These are phyloP conservation scores for Solanum hybrid DNA, from an alignment of 305 asterid genomes.

Conservation along the genomic window DNA sequence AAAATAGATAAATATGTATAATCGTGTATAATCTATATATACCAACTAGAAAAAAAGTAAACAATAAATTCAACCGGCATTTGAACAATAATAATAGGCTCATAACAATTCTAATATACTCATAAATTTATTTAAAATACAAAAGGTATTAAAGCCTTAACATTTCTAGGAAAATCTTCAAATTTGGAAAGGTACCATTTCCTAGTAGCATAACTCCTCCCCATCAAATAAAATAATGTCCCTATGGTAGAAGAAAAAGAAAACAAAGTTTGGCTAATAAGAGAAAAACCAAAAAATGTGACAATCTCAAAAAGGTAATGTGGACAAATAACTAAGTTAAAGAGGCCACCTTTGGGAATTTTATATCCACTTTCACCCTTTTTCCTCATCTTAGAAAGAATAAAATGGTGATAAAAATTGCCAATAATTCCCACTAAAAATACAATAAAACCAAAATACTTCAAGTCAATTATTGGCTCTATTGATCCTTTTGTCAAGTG, in stretches of 20 bases:
- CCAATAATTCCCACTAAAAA: constrained; percentile 19
- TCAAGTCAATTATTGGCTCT: constrained; percentile 17
- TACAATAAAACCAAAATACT: constrained; percentile 9
- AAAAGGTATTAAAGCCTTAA: constrained; percentile 24
- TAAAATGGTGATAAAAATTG: constrained; percentile 25
- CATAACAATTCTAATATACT: not conserved
- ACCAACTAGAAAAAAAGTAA: not conserved
- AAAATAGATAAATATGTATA: not conserved
- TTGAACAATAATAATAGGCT: not conserved
- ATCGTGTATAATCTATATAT: not conserved
- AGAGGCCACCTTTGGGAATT: constrained; percentile 21
- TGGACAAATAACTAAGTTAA: constrained; percentile 23
- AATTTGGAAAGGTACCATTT: constrained; percentile 31
- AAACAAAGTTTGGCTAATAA: constrained; percentile 26
- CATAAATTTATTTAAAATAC: constrained; percentile 9
- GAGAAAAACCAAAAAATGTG: constrained; percentile 22
- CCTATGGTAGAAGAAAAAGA: constrained; percentile 16
- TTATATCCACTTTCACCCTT: constrained; percentile 20
- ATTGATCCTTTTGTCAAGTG: constrained; percentile 9
- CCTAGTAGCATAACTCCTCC: constrained; percentile 26
- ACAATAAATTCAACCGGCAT: not conserved
- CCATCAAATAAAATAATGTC: constrained; percentile 13
- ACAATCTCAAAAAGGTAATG: constrained; percentile 28
- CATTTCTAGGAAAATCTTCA: constrained; percentile 21
- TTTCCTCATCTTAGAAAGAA: constrained; percentile 22